Percentiles rank a stretch among this genome's conserved stretches.
Evolutionary conservation across 257 asterid genomes (phyloP).

Genomic region (Fraxinus quadrangulata): DNA sequence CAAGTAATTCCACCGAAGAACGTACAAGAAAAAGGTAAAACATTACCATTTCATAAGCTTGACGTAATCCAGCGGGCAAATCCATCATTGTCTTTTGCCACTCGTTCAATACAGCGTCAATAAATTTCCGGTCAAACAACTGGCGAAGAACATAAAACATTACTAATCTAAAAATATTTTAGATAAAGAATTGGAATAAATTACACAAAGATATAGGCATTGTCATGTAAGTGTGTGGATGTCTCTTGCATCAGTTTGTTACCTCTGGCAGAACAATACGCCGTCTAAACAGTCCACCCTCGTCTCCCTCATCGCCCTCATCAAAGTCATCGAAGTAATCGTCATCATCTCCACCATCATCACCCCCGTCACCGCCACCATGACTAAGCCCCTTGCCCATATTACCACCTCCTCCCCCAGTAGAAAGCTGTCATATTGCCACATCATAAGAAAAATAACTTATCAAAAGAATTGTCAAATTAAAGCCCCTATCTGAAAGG

Average conservation of each 20-base stretch:
- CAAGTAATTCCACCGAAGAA: conserved; percentile 14
- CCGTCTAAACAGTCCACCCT: conserved; percentile 89
- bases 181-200: not conserved
- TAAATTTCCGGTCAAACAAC: conserved; percentile 89
- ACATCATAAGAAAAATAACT: not conserved
- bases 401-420: conserved; percentile 94
- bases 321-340: conserved; percentile 95
- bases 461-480: not conserved
- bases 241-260: conserved; percentile 23
- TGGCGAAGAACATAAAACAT: conserved; percentile 35
- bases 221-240: conserved; percentile 9
- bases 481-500: not conserved
- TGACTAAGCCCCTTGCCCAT: conserved; percentile 81
- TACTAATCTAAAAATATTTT: conserved; percentile 3
- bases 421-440: conserved; percentile 57
- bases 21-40: conserved; percentile 1
- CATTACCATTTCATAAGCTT: conserved; percentile 95
- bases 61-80: conserved; percentile 96
- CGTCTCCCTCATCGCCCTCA: conserved; percentile 97
- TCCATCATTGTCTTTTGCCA: conserved; percentile 99
- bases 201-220: not conserved
- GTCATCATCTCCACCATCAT: conserved; percentile 96
- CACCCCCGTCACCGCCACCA: conserved; percentile 99
- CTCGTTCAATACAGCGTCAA: conserved; percentile 93
- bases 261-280: conserved; percentile 87